Conservation (phyloP, 345 rosid genomes). For the Acer negundo region DNA sequence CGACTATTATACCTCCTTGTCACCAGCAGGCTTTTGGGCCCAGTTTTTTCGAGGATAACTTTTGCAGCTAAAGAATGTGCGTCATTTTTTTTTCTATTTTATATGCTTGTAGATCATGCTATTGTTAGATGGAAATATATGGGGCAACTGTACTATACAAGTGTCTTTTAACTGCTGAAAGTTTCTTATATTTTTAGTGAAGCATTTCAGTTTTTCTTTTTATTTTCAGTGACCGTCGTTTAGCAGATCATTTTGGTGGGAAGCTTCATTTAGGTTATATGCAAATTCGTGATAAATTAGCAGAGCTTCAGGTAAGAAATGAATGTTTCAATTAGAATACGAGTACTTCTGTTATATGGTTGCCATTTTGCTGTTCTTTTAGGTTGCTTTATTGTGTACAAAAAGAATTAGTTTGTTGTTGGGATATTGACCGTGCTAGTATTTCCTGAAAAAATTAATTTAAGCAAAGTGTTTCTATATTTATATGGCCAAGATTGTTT, state of each 20-base stretch:
- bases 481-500: neutral
- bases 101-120: constrained; percentile 63
- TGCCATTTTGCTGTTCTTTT: neutral
- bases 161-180: constrained; percentile 15
- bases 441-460: neutral
- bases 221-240: constrained; percentile 90
- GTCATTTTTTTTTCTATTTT: constrained; percentile 82
- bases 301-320: constrained; percentile 78
- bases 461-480: neutral
- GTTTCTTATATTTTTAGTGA: constrained; percentile 20
- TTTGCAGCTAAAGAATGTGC: constrained; percentile 99
- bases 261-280: constrained; percentile 97
- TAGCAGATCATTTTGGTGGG: constrained; percentile 99
- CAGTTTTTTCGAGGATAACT: constrained; percentile 99
- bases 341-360: neutral
- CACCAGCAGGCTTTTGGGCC: constrained; percentile 99
- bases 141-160: constrained; percentile 23
- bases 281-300: constrained; percentile 93
- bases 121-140: constrained; percentile 49
- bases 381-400: neutral
- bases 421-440: neutral
- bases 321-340: neutral
- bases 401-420: neutral
- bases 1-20: constrained; percentile 90
- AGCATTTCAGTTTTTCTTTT: constrained; percentile 31